Percentiles rank a stretch among this genome's conserved stretches.
Evolutionary conservation across 2,329 filamentous ascomycete genomes (phyloP).

Genomic region (Trichoderma koningii): DNA sequence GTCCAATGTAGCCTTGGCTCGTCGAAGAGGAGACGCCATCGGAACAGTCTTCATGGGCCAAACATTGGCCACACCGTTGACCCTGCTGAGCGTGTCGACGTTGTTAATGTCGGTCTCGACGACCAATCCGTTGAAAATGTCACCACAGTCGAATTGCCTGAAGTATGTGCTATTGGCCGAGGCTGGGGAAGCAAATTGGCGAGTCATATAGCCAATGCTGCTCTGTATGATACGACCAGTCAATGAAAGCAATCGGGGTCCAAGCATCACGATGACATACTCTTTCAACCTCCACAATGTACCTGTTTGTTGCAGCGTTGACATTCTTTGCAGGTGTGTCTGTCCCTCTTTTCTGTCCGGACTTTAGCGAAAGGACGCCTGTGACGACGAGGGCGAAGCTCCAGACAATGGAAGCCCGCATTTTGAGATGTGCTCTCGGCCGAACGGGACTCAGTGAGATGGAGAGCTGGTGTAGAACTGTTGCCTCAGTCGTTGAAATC

Average conservation of each 20-base stretch:
- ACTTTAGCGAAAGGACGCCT: not conserved
- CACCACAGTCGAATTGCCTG: slow-evolving; percentile 40
- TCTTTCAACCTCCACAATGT: slow-evolving; percentile 33
- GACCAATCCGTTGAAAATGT: slow-evolving; percentile 42
- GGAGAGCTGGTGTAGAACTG: not conserved
- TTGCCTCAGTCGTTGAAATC: too few species aligned
- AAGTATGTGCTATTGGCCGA: slow-evolving; percentile 29
- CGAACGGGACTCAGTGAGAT: not conserved
- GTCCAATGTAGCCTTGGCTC: slow-evolving; percentile 19
- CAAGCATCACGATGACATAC: slow-evolving; percentile 10
- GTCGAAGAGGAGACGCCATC: slow-evolving; percentile 9
- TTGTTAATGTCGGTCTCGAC: slow-evolving; percentile 40
- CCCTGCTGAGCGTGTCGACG: slow-evolving; percentile 37
- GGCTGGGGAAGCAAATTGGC: slow-evolving; percentile 30
- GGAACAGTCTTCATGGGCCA: slow-evolving; percentile 40
- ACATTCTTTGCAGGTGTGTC: not conserved
- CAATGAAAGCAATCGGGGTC: not conserved
- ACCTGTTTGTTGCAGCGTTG: slow-evolving; percentile 32
- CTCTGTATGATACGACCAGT: not conserved
- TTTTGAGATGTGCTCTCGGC: not conserved
- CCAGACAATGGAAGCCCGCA: slow-evolving; percentile 17
- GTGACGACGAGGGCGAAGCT: not conserved
- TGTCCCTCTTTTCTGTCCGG: not conserved
- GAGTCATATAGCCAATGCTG: slow-evolving; percentile 30
- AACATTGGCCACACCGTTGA: slow-evolving; percentile 43